Percentiles rank a stretch among this genome's conserved stretches.
Conservation (phyloP, 2,329 filamentous ascomycete species). For the Colletotrichum sojae region DNA sequence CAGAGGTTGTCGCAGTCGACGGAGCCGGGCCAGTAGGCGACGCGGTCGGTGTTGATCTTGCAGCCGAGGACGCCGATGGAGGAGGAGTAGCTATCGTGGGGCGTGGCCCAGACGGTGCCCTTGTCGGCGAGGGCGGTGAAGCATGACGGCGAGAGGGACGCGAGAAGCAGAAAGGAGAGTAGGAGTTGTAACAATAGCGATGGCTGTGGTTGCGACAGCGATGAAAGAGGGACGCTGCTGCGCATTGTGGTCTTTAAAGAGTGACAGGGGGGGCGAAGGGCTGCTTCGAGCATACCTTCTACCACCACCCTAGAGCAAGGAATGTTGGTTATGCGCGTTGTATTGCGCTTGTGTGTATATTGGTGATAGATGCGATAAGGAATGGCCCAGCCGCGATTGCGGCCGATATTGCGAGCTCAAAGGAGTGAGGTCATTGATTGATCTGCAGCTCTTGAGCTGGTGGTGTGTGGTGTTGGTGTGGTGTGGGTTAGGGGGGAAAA, state of each 20-base stretch:
- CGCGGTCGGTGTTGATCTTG: slow-evolving; percentile 66
- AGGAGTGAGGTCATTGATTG: slow-evolving; percentile 33
- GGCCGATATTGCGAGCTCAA: slow-evolving; percentile 33
- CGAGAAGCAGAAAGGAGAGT: background rate
- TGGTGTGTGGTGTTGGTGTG: slow-evolving; percentile 14
- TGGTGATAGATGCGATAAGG: slow-evolving; percentile 16
- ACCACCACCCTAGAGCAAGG: slow-evolving; percentile 1
- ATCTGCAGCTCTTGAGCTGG: slow-evolving; percentile 29
- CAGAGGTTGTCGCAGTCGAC: slow-evolving; percentile 61
- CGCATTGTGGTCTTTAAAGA: slow-evolving; percentile 28
- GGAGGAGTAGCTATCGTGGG: slow-evolving; percentile 64
- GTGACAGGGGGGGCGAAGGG: slow-evolving; percentile 2
- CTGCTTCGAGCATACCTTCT: slow-evolving; percentile 8
- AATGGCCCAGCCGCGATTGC: slow-evolving; percentile 35
- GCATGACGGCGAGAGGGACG: background rate
- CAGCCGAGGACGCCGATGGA: slow-evolving; percentile 66
- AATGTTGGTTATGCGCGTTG: slow-evolving; percentile 6
- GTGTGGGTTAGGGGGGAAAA: slow-evolving; percentile 28
- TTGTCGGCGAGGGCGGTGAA: slow-evolving; percentile 20
- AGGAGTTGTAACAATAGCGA: background rate
- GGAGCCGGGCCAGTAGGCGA: slow-evolving; percentile 65
- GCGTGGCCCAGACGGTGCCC: slow-evolving; percentile 52
- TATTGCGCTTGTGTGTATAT: background rate
- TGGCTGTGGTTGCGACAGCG: slow-evolving; percentile 26
- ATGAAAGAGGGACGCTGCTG: slow-evolving; percentile 30